These are phyloP conservation scores for Puya raimondii DNA, from an alignment of 176 grass and related monocot species.

Conservation along the genomic window DNA sequence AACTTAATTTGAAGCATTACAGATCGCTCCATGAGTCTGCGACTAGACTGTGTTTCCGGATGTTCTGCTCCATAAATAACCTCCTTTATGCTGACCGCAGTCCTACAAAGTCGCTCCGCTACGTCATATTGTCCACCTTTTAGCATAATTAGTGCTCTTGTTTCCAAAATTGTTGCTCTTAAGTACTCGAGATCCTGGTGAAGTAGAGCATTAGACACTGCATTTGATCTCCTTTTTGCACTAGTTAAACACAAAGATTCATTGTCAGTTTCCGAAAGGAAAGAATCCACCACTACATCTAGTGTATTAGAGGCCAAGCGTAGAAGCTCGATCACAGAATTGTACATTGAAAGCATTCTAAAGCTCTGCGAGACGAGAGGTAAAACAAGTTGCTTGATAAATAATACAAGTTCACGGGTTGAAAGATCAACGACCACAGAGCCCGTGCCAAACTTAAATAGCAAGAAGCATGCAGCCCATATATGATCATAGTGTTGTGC, in stretches of 20 bases:
- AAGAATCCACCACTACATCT: constrained; percentile 21
- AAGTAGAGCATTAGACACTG: constrained; percentile 12
- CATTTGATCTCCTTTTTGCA: background rate
- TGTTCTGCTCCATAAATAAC: constrained; percentile 40
- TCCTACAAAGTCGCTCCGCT: constrained; percentile 30
- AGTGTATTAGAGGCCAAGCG: constrained; percentile 25
- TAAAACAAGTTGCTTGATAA: constrained; percentile 19
- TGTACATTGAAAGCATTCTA: constrained; percentile 16
- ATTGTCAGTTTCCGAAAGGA: constrained; percentile 4
- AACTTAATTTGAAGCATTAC: background rate
- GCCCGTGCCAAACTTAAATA: constrained; percentile 30
- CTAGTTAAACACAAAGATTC: background rate
- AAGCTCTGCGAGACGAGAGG: constrained; percentile 26
- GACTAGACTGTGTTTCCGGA: constrained; percentile 25
- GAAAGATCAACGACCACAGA: constrained; percentile 3
- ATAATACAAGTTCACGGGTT: constrained; percentile 21
- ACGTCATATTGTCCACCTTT: constrained; percentile 27
- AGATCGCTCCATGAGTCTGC: constrained; percentile 15
- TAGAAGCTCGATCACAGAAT: constrained; percentile 39
- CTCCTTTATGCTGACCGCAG: constrained; percentile 41
- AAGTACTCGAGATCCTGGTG: constrained; percentile 24
- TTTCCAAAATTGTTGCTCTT: constrained; percentile 35
- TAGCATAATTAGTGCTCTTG: constrained; percentile 46
- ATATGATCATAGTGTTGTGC: constrained; percentile 21
- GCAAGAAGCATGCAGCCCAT: constrained; percentile 47